Conservation (phyloP, 2,329 filamentous ascomycete species). For the Leptographium flavum region DNA sequence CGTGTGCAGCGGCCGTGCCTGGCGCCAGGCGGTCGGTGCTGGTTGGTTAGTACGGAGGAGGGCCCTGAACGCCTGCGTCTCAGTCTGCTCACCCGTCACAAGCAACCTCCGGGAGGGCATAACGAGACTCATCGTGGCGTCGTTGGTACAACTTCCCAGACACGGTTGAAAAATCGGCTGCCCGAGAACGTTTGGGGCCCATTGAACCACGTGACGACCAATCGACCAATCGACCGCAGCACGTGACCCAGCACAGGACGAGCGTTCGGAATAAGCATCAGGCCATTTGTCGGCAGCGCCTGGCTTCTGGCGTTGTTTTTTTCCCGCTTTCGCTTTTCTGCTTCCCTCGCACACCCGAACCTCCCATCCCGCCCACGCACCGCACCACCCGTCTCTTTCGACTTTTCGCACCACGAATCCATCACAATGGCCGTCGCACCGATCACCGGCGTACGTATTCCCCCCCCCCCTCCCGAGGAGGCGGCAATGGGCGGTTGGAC, state of each 20-base stretch:
- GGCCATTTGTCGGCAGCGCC: constrained; percentile 11
- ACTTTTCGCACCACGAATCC: not conserved
- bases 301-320: constrained; percentile 5
- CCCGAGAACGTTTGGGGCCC: not conserved
- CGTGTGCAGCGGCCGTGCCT: constrained; percentile 8
- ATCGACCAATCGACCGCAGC: not conserved
- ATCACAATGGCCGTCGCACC: constrained; percentile 40
- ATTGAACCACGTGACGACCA: not conserved
- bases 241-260: constrained; percentile 10
- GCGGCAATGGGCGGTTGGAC: not conserved
- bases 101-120: constrained; percentile 48
- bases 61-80: not conserved
- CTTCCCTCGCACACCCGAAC: not conserved
- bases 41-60: not conserved
- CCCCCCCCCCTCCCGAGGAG: not conserved
- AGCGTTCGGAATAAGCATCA: constrained; percentile 11
- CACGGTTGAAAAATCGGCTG: not conserved
- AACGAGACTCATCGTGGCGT: constrained; percentile 45
- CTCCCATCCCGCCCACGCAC: not conserved
- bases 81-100: constrained; percentile 34
- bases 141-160: constrained; percentile 1
- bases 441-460: constrained; percentile 42
- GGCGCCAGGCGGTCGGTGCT: constrained; percentile 11
- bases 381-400: not conserved
- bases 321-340: constrained; percentile 5